Evolutionary conservation across 108 stramenopile species (phyloP), one percentile per base, ranked within the genome.

Genomic region (Schizochytrium sp.): DNA sequence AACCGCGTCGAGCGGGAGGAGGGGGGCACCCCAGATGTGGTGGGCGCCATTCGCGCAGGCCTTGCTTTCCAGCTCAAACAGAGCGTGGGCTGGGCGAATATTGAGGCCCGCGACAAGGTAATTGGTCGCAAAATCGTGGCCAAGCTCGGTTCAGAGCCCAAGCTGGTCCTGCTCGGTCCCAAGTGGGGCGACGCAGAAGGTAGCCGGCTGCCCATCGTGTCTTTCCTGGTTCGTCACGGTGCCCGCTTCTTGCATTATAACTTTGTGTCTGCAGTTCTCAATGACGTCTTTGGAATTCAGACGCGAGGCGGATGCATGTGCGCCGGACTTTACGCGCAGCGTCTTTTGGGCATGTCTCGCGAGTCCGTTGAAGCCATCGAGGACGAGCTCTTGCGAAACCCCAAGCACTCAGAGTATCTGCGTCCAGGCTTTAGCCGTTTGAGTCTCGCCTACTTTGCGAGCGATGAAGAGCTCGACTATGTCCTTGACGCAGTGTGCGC

Each of bases 241-340:
- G 0, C n/a, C 19, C 25, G 25, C 14, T 57, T 57, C n/a, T 91
- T 99, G 47, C 99, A 99, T 89, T 98, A 96, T 92, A 97, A 98
- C 88, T 98, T 97, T 87, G 99, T 99, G 57, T 97, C 97, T 69
- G 97, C 97, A 43, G 90, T 99, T 44, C 92, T 99, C 44, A 98
- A 98, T 90, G 99, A 99, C 93, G 90, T 99, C 14, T 99, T 98
- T 90, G 99, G 99, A 5, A 97, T 99, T 63, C 99, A 99, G 94
- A 93, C 92, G 47, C 91, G 98, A 6, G 97, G 97, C 43, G 97
- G 98, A 14, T 98, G 98, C 60, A 57, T 88, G 92, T 98, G 98
- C 89, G 96, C 97, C 60, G 98, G 98, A 29, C 97, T 96, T 0
- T 97, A 95, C 72, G 94, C 95, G 10, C 97, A 97, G 69, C 89